Conservation (phyloP, 2,329 filamentous ascomycete genomes). For the Chrysoporthe puriensis region DNA sequence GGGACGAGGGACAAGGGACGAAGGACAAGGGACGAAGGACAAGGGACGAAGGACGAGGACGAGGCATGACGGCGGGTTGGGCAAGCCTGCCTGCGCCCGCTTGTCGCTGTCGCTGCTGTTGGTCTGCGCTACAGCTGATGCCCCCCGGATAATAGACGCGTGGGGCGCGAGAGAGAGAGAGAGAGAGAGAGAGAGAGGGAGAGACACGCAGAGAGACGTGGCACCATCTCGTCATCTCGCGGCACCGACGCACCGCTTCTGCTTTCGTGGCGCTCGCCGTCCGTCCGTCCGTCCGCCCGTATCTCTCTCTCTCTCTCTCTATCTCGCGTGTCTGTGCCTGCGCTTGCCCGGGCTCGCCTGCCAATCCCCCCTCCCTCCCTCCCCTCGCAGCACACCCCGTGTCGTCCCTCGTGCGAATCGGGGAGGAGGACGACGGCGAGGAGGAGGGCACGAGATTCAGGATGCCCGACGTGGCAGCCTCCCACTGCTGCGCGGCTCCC, state of each 20-base stretch:
- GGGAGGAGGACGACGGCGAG: too few relatives aligned
- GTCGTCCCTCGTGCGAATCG: too few relatives aligned
- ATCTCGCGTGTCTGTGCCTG: too few relatives aligned
- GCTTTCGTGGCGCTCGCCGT: background rate
- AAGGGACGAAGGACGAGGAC: background rate
- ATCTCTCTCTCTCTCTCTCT: background rate
- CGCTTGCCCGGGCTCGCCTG: too few relatives aligned
- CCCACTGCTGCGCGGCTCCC: too few relatives aligned
- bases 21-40: background rate
- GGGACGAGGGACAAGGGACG: background rate
- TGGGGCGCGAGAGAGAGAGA: background rate
- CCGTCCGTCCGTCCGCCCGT: background rate
- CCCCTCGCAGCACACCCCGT: too few relatives aligned
- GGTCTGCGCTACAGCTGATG: background rate
- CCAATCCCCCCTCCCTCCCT: too few relatives aligned
- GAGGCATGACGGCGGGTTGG: background rate
- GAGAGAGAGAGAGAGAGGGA: too few relatives aligned
- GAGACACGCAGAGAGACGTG: conserved; percentile 12
- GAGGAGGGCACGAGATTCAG: too few relatives aligned
- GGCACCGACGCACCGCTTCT: background rate
- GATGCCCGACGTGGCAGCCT: too few relatives aligned
- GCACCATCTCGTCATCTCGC: conserved; percentile 1
- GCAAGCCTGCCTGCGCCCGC: background rate
- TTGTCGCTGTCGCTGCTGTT: background rate
- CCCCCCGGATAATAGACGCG: background rate